Evolutionary conservation across 306 rosid genomes (phyloP).

Genomic region (Malus domestica): ASM211411v1 NC_041793.1:20821501-20822000

Average conservation of each 20-base stretch:
- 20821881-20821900: constrained; percentile 15
- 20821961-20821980: not conserved
- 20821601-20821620: constrained; percentile 41
- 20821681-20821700: constrained; percentile 46
- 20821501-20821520: constrained; percentile 73
- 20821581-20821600: constrained; percentile 80
- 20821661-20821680: constrained; percentile 57
- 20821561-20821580: constrained; percentile 51
- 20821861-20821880: not conserved
- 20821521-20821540: constrained; percentile 65
- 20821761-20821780: constrained; percentile 3
- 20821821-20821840: not conserved
- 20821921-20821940: not conserved
- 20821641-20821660: constrained; percentile 84
- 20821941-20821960: not conserved
- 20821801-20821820: too few relatives aligned
- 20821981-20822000: too few relatives aligned
- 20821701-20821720: constrained; percentile 61
- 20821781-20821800: constrained; percentile 11
- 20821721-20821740: constrained; percentile 1
- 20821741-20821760: not conserved
- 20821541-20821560: constrained; percentile 76
- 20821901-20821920: too few relatives aligned
- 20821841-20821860: not conserved
- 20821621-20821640: constrained; percentile 74